These are phyloP conservation scores for Lycium ferocissimum DNA, from an alignment of 257 asterid genomes.

Conservation along the genomic window DNA sequence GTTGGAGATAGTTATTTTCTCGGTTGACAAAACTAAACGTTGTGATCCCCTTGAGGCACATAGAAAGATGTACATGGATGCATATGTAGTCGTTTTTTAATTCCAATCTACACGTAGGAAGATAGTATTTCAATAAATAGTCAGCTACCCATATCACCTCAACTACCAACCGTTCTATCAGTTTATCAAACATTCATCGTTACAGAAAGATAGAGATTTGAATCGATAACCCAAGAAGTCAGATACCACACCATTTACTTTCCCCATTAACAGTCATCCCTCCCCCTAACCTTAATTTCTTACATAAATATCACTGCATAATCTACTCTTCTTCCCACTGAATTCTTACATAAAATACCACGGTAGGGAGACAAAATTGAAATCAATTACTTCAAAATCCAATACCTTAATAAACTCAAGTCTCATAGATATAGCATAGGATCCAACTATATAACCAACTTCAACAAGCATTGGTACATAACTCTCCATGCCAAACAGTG, in stretches of 20 bases:
- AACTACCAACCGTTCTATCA: too few species aligned
- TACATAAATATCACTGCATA: too few species aligned
- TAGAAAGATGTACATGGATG: neutral
- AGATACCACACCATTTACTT: too few species aligned
- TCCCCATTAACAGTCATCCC: too few species aligned
- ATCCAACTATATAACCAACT: neutral
- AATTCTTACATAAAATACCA: neutral
- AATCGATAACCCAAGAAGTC: too few species aligned
- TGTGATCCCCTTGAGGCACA: neutral
- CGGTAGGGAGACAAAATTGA: neutral
- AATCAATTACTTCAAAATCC: neutral
- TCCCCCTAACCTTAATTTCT: too few species aligned
- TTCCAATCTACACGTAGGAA: neutral
- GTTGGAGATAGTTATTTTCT: neutral
- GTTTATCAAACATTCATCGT: too few species aligned
- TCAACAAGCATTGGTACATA: neutral
- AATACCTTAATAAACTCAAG: neutral
- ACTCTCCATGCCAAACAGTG: slow-evolving; percentile 16
- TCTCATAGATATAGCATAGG: neutral
- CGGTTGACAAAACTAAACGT: neutral
- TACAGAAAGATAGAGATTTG: too few species aligned
- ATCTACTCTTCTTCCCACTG: neutral
- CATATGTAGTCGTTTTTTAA: neutral
- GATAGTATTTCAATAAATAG: neutral
- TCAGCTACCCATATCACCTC: too few species aligned